Evolutionary conservation across 495 filamentous ascomycete species (phyloP), one percentile per base, ranked within the genome.

Genomic region (Monascus purpureus): DNA sequence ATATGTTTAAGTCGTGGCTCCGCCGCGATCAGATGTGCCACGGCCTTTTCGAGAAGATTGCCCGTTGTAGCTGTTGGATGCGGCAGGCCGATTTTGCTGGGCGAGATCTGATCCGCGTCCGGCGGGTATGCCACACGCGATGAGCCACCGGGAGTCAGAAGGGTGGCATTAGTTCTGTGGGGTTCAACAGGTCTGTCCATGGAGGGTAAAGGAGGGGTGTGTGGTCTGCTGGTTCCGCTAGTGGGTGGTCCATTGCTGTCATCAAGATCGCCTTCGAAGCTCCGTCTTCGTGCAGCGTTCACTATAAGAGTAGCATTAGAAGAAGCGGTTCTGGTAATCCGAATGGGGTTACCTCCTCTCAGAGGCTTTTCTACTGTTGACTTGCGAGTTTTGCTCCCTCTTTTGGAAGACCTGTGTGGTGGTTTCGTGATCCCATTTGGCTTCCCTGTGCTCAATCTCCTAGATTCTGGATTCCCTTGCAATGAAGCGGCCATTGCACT

Each of bases 101-200:
- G 73, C 4, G 79, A 77, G 16, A 56, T 47, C 35, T 70, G 53
- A 41, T 63, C 59, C 11, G 46, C 28, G 14, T 48, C 50, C 11
- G 56, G 45, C 17, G 63, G 59, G 35, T 74, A 74, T 18, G 72
- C 67, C 28, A 80, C 59, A 28, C 81, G 52, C 18, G 73, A 69
- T 8, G 80, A 80, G 31, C 82, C 84, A 43, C 78, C 67, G 0
- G 86, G 82, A 0, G 85, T 88, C 12, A 82, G 58, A 29, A 95
- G 69, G 6, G 76, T 73, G 22, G 81, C 85, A 50, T 92, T 88
- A 27, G 72, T 79, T 31, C 51, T 46, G 40, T 77, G 70, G 15
- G 73, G 73, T 36, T 73, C 68, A 18, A 71, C 72, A n/a, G 72
- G 72, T 13, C 73, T 68, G 29, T 71, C 52, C 16, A 59, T 52